Evolutionary conservation across 1,284 basidiomycete species (phyloP).

Genomic region (Coniophora puteana): DNA sequence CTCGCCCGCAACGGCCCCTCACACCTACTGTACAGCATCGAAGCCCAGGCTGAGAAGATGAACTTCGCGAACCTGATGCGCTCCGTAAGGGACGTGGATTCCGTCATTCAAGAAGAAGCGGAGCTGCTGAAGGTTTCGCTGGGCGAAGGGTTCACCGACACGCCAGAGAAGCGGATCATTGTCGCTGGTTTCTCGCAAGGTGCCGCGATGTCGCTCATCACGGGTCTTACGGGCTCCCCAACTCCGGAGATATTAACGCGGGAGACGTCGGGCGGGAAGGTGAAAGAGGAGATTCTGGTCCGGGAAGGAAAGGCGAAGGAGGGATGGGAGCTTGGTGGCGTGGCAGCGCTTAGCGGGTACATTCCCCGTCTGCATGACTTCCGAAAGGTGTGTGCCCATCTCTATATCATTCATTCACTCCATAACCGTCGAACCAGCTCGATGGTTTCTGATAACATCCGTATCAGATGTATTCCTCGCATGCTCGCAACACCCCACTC

Average conservation of each 20-base stretch:
- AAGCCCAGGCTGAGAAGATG: too few species aligned
- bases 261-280: too few species aligned
- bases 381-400: slow-evolving; percentile 18
- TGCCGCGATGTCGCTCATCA: slow-evolving; percentile 73
- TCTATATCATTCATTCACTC: not conserved
- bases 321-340: slow-evolving; percentile 61
- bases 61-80: too few species aligned
- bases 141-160: too few species aligned
- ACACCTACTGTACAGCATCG: too few species aligned
- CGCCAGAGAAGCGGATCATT: slow-evolving; percentile 63
- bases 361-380: slow-evolving; percentile 47
- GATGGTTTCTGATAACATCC: slow-evolving; percentile 10
- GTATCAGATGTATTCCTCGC: slow-evolving; percentile 52
- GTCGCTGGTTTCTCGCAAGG: slow-evolving; percentile 91
- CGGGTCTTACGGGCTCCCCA: slow-evolving; percentile 70
- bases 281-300: too few species aligned
- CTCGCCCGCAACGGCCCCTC: too few species aligned
- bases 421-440: too few species aligned
- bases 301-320: too few species aligned
- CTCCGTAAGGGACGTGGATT: slow-evolving; percentile 64
- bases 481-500: slow-evolving; percentile 63
- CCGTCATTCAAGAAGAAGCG: slow-evolving; percentile 73
- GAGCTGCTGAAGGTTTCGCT: too few species aligned
- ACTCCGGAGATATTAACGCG: too few species aligned
- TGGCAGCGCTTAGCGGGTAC: slow-evolving; percentile 77